phyloP scores from a whole-genome alignment of 176 grass and related monocot genomes.

The Aegilops speltoides region DNA sequence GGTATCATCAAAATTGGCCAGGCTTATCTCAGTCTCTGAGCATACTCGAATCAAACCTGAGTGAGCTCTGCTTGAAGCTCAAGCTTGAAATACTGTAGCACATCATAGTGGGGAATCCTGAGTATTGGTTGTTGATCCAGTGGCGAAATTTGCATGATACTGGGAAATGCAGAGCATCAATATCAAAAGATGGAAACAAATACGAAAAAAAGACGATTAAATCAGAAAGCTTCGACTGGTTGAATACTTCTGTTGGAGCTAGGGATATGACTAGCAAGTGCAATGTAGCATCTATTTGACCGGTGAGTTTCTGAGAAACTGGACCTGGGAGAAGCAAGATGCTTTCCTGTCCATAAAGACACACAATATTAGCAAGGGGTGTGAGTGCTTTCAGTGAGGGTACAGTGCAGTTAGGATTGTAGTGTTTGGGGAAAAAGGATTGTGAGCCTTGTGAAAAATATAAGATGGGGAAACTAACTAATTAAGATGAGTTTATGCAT shows the following conservation, averaged over 20 bases:
- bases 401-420: background rate
- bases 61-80: background rate
- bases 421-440: background rate
- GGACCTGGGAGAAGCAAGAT: background rate
- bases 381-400: background rate
- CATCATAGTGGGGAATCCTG: background rate
- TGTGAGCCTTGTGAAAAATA: background rate
- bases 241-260: background rate
- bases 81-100: background rate
- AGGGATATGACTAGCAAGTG: background rate
- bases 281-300: background rate
- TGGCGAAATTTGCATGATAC: background rate
- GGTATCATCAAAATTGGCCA: background rate
- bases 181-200: background rate
- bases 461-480: background rate
- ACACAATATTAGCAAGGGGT: background rate
- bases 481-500: background rate
- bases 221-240: background rate
- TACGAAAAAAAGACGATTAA: background rate
- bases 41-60: background rate
- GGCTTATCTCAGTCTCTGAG: background rate
- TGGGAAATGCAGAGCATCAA: background rate
- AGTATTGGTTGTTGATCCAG: background rate
- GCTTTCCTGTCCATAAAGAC: background rate
- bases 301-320: background rate